A percentile compares a stretch with the other conserved stretches of the same genome.
These are phyloP conservation scores for Dendrothele bispora DNA, from an alignment of 768 basidiomycete genomes.

Conservation along the genomic window DNA sequence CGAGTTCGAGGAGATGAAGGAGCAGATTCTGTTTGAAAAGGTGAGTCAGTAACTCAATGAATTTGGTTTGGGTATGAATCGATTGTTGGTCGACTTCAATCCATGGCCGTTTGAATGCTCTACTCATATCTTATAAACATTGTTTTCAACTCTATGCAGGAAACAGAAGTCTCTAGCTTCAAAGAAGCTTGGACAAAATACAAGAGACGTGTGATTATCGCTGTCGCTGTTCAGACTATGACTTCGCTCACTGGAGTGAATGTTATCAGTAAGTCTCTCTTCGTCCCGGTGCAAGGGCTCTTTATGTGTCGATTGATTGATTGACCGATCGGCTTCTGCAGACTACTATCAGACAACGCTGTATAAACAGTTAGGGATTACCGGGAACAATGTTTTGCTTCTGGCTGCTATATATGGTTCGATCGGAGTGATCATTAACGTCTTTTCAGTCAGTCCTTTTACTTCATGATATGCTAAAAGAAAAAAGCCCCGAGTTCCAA, in stretches of 20 bases:
- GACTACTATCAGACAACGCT: conserved; percentile 7
- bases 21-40: conserved; percentile 6
- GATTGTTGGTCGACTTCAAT: no score
- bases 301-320: background rate
- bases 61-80: no score
- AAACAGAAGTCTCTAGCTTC: background rate
- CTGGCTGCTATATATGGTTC: conserved; percentile 2
- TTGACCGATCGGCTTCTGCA: no score
- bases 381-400: background rate
- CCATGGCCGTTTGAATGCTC: no score
- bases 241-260: conserved; percentile 9
- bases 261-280: conserved; percentile 3
- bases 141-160: no score
- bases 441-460: conserved; percentile 4
- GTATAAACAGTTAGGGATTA: conserved; percentile 1
- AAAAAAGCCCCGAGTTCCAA: no score
- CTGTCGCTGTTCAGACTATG: conserved; percentile 7
- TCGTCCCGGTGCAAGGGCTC: background rate
- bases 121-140: no score
- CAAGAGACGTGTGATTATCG: conserved; percentile 10
- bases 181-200: conserved; percentile 5
- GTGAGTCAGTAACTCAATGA: no score
- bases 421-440: conserved; percentile 4
- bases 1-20: conserved; percentile 5
- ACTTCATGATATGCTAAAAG: no score